A percentile compares a stretch with the other conserved stretches of the same genome.
Evolutionary conservation across 2,329 filamentous ascomycete genomes (phyloP).

Genomic region (Aspergillus brasiliensis): DNA sequence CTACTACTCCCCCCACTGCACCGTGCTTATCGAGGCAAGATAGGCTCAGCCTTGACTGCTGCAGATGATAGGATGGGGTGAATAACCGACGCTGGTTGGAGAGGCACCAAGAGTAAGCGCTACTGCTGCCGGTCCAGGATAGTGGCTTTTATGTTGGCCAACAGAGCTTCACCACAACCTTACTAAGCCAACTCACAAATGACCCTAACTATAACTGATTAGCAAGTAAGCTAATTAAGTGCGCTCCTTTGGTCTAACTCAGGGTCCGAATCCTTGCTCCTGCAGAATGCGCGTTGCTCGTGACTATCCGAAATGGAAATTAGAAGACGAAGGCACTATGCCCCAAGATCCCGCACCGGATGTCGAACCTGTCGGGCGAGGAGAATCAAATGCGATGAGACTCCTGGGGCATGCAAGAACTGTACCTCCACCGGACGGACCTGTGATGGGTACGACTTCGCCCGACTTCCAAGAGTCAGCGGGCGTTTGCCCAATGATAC

Average conservation of each 20-base stretch:
- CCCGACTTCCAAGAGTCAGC: slow-evolving; percentile 10
- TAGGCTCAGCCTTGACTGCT: background rate
- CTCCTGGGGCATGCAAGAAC: slow-evolving; percentile 35
- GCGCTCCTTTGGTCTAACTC: background rate
- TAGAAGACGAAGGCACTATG: background rate
- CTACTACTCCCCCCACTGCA: too few species aligned
- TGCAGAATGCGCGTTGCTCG: background rate
- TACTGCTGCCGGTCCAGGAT: background rate
- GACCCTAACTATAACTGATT: background rate
- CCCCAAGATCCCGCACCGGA: slow-evolving; percentile 5
- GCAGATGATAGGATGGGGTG: background rate
- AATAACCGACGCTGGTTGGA: background rate
- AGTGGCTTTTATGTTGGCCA: background rate
- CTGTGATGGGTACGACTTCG: slow-evolving; percentile 41
- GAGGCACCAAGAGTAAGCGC: background rate
- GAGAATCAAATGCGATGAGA: slow-evolving; percentile 34
- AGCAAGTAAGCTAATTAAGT: background rate
- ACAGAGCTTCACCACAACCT: background rate
- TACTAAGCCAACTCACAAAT: background rate
- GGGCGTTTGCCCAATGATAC: background rate
- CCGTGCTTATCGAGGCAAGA: background rate
- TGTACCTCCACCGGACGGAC: slow-evolving; percentile 40
- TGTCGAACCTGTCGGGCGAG: slow-evolving; percentile 12
- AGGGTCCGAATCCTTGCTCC: background rate
- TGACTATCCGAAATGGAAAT: background rate